A percentile compares a stretch with the other conserved stretches of the same genome.
phyloP scores from a whole-genome alignment of 2,329 filamentous ascomycete species.

The Arthrobotrys sphaeroides region DNA sequence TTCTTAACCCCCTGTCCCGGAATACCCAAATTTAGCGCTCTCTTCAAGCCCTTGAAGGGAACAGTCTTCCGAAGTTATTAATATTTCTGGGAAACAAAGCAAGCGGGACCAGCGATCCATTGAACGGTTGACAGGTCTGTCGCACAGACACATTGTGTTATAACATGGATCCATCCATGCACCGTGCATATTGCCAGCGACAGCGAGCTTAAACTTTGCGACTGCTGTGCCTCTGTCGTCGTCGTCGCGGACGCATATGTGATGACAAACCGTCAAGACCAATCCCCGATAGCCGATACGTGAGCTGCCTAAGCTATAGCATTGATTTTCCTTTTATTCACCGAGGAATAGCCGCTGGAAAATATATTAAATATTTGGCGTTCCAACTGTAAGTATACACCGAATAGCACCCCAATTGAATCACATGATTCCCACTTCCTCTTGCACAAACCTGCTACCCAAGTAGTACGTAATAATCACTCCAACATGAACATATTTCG shows the following conservation, averaged over 20 bases:
- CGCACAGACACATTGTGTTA: conserved; percentile 12
- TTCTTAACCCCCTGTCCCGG: conserved; percentile 11
- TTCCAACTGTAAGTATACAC: too few species aligned
- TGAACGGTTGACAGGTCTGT: conserved; percentile 20
- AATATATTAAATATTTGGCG: too few species aligned
- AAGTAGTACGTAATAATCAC: too few species aligned
- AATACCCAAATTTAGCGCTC: conserved; percentile 31
- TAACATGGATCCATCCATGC: conserved; percentile 6
- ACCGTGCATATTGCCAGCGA: neutral
- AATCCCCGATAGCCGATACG: neutral
- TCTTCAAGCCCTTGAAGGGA: too few species aligned
- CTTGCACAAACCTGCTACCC: too few species aligned
- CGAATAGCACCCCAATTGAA: too few species aligned
- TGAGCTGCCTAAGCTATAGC: neutral
- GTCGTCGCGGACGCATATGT: neutral
- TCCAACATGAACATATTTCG: too few species aligned
- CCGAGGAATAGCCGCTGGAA: too few species aligned
- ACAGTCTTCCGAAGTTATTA: too few species aligned
- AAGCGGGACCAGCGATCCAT: neutral
- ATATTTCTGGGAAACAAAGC: conserved; percentile 10
- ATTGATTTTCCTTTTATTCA: too few species aligned
- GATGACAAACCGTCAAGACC: neutral
- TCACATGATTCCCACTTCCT: too few species aligned
- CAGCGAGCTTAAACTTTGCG: neutral
- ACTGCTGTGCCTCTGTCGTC: neutral